These are phyloP conservation scores for Dinochytrium kinnereticum DNA, from an alignment of 371 early-diverging fungal genomes.

Conservation along the genomic window DNA sequence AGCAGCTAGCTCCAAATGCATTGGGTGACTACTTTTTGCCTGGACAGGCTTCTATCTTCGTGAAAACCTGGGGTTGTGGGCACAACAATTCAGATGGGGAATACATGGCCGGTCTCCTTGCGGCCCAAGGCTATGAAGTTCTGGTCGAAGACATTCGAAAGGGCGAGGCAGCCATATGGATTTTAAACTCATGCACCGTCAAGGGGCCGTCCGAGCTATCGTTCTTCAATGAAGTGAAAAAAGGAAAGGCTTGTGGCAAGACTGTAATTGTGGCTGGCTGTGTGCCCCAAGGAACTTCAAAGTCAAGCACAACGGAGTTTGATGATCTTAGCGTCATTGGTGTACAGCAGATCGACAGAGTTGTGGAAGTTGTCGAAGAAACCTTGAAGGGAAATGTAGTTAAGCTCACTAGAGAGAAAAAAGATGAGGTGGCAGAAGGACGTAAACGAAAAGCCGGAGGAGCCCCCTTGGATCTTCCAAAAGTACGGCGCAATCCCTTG, in stretches of 20 bases:
- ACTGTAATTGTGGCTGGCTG: conserved; percentile 52
- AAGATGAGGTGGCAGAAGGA: conserved; percentile 7
- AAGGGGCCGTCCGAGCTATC: conserved; percentile 59
- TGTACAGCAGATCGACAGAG: conserved; percentile 61
- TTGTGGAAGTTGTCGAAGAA: conserved; percentile 61
- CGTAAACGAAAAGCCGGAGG: conserved; percentile 54
- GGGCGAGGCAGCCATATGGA: conserved; percentile 56
- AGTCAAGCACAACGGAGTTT: conserved; percentile 42
- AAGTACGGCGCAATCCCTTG: conserved; percentile 54
- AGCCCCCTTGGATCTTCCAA: conserved; percentile 55
- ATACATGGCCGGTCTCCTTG: conserved; percentile 61
- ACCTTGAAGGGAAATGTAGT: conserved; percentile 56
- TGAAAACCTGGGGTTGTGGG: conserved; percentile 59
- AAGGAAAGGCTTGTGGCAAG: conserved; percentile 47
- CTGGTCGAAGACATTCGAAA: conserved; percentile 41
- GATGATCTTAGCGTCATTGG: conserved; percentile 48
- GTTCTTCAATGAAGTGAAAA: conserved; percentile 55
- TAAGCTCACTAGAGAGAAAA: conserved; percentile 39
- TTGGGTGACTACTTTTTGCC: conserved; percentile 41
- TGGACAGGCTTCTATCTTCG: conserved; percentile 48
- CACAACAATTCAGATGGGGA: conserved; percentile 55
- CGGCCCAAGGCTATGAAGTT: conserved; percentile 52
- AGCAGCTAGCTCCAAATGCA: not conserved
- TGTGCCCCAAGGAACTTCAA: conserved; percentile 45
- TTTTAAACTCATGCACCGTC: conserved; percentile 63